Percentiles rank a stretch among this genome's conserved stretches.
phyloP scores from a whole-genome alignment of 768 basidiomycete genomes.

The Kwoniella sp. region DNA sequence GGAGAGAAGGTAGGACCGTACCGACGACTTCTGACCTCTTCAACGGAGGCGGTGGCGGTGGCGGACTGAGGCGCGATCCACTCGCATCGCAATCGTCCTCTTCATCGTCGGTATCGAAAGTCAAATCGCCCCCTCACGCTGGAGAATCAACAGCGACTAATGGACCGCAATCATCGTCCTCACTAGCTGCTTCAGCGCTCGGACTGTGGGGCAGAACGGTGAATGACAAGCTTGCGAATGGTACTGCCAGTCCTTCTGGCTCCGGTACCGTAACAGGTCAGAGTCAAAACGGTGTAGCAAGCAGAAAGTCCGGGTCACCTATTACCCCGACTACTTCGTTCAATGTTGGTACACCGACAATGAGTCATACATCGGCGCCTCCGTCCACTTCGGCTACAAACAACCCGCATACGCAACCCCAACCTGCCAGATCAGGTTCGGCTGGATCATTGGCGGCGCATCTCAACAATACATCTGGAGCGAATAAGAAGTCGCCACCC shows the following conservation, averaged over 20 bases:
- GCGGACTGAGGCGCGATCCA: conserved; percentile 7
- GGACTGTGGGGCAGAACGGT: conserved; percentile 14
- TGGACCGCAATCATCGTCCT: not conserved
- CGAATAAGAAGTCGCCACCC: conserved; percentile 2
- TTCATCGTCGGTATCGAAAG: conserved; percentile 4
- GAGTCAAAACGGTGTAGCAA: not conserved
- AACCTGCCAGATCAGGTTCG: not conserved
- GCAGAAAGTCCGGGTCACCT: not conserved
- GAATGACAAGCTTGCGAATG: conserved; percentile 5
- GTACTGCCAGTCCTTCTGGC: not conserved
- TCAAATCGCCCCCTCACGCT: conserved; percentile 6
- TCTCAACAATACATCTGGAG: not conserved
- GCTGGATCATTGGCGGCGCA: not conserved
- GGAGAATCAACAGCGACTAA: not conserved
- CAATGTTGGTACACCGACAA: conserved; percentile 3
- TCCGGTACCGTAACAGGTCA: not conserved
- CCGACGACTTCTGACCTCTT: conserved; percentile 46
- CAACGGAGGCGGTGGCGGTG: conserved; percentile 14
- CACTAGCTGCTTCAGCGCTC: not conserved
- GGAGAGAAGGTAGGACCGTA: conserved; percentile 44
- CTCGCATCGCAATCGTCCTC: not conserved
- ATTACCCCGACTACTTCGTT: conserved; percentile 13
- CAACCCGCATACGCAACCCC: not conserved
- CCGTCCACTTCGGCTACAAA: not conserved
- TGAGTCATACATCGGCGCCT: conserved; percentile 1